phyloP scores from a whole-genome alignment of 495 filamentous ascomycete species.

The Talaromyces wortmannii region DNA sequence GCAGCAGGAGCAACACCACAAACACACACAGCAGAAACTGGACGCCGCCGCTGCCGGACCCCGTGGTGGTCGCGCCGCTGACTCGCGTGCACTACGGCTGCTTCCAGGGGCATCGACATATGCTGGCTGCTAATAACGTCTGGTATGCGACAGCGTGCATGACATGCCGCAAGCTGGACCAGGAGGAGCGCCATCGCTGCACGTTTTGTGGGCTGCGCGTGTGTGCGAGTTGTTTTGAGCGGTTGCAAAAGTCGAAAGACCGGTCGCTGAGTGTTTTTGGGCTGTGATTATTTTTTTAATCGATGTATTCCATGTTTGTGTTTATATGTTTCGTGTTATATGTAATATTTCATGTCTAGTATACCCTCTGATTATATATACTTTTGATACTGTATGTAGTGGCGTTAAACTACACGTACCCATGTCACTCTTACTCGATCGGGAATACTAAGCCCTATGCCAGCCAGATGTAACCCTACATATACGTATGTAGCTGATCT shows the following conservation, averaged over 20 bases:
- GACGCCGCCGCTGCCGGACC: slow-evolving; percentile 24
- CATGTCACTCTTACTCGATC: too few species aligned
- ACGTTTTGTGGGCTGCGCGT: slow-evolving; percentile 43
- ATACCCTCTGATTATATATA: too few species aligned
- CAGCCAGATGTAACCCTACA: too few species aligned
- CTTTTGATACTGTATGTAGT: too few species aligned
- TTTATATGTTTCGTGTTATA: too few species aligned
- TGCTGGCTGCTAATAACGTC: slow-evolving; percentile 34
- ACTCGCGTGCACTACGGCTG: slow-evolving; percentile 34
- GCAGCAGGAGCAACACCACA: slow-evolving; percentile 1
- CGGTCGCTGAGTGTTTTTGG: slow-evolving; percentile 20
- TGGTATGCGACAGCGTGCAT: slow-evolving; percentile 44
- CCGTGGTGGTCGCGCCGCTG: slow-evolving; percentile 28
- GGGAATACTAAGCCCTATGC: too few species aligned
- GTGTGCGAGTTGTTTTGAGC: slow-evolving; percentile 31
- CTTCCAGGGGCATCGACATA: slow-evolving; percentile 37
- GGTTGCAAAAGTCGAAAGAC: slow-evolving; percentile 26
- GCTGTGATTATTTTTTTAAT: background rate
- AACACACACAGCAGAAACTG: background rate
- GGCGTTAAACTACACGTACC: too few species aligned
- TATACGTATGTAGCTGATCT: too few species aligned
- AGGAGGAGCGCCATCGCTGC: slow-evolving; percentile 36
- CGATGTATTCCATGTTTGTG: too few species aligned
- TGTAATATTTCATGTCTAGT: too few species aligned
- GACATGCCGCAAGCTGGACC: slow-evolving; percentile 39